Evolutionary conservation across 2,329 filamentous ascomycete species (phyloP), one percentile per base, ranked within the genome.

Genomic region (Thielaviopsis musarum): DNA sequence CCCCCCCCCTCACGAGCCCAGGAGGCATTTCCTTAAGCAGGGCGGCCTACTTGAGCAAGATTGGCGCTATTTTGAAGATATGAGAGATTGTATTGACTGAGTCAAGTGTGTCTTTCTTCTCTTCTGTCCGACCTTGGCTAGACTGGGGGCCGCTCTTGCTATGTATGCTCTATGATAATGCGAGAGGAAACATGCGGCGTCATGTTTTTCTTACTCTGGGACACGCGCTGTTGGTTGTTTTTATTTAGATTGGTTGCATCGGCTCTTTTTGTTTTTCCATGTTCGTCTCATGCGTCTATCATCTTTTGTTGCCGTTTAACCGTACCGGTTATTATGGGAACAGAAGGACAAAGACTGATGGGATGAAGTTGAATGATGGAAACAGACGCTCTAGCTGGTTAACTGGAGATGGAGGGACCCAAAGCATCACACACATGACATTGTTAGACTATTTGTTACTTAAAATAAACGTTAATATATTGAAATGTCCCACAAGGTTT

Each of bases 331-430:
- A 10, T 34, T 9, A 10, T 7, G 30, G 30, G 30, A 34, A 34
- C 30, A 34, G 4, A 5, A 34, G 10, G 10, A 53, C 17, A 53
- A 22, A 15, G 51, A 4, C 10, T 3, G 10, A 26, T 26, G 51
- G 17, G 17, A 52, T 24, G 26, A 21, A 52, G 26, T 19, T 21
- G 45, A 48, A 51, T 26, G 24, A 57, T 57, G 56, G 26, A 48
- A 52, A n/a, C 22, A 52, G 45, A 57, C 45, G 51, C 49, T 54
- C 49, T 58, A 28, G 52, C 21, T 59, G 51, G 34, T 49, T 59
- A 38, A 45, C 30, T 49, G 52, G 58, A 59, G 38, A 59, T 54
- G 24, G 13, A 34, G 38, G 26, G 34, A 55, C 41, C 52, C 52
- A 54, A 49, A 38, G 28, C 45, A 24, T 49, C 15, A 34, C 52